These are phyloP conservation scores for Tetraselmis chui DNA, from an alignment of 139 green algal species.

Conservation along the genomic window DNA sequence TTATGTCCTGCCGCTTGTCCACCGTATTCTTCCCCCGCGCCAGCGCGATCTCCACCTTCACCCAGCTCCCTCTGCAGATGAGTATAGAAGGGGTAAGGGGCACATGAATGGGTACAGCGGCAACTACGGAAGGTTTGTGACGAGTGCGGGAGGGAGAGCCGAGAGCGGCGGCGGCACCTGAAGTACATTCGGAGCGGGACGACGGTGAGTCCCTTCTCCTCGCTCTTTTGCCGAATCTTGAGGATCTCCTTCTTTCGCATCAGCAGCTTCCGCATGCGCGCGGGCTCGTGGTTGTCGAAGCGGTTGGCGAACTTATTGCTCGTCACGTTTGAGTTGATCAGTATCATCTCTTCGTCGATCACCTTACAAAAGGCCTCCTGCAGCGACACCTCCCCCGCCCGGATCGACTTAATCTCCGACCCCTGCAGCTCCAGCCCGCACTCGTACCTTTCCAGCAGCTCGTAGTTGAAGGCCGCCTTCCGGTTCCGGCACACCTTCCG, in stretches of 20 bases:
- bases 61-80: background rate
- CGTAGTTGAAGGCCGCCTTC: constrained; percentile 11
- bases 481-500: constrained; percentile 3
- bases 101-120: background rate
- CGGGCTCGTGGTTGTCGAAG: constrained; percentile 5
- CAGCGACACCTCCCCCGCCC: constrained; percentile 3
- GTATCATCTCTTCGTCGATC: constrained; percentile 1
- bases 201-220: constrained; percentile 5
- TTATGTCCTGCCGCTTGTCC: constrained; percentile 7
- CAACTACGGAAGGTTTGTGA: too few species aligned
- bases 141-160: too few species aligned
- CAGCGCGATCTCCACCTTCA: constrained; percentile 8
- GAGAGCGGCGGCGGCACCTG: background rate
- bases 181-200: constrained; percentile 13
- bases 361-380: background rate
- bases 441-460: constrained; percentile 3
- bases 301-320: background rate
- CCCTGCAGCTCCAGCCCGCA: constrained; percentile 3
- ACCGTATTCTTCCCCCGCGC: constrained; percentile 2
- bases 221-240: constrained; percentile 1
- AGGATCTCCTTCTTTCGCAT: constrained; percentile 10
- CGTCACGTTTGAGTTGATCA: background rate
- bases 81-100: too few species aligned
- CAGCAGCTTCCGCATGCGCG: constrained; percentile 1
- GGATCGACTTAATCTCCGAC: constrained; percentile 10